Conservation (phyloP, 192 early-diverging fungal genomes). For the Rhizoclosmatium globosum region DNA sequence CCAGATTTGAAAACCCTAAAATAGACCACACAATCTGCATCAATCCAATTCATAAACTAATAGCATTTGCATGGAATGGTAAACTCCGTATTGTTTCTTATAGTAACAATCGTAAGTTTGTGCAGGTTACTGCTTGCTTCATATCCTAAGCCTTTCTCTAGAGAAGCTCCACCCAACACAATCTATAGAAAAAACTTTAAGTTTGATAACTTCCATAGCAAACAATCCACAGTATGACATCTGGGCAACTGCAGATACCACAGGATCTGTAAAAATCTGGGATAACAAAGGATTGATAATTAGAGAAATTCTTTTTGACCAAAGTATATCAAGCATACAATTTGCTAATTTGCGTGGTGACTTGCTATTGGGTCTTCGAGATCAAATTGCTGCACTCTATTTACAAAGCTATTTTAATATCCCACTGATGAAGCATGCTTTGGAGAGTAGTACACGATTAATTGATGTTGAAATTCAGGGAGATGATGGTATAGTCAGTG, state of each 20-base stretch:
- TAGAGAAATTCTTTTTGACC: constrained; percentile 47
- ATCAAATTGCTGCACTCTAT: constrained; percentile 42
- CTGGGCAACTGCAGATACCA: constrained; percentile 42
- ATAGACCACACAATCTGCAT: background rate
- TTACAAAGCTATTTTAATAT: constrained; percentile 45
- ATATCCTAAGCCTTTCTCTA: background rate
- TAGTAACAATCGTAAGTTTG: constrained; percentile 10
- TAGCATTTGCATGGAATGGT: constrained; percentile 37
- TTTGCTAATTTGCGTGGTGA: constrained; percentile 50
- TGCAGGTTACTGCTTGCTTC: background rate
- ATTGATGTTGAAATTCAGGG: background rate
- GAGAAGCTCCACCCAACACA: constrained; percentile 20
- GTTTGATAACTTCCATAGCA: constrained; percentile 21
- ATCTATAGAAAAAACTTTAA: constrained; percentile 3
- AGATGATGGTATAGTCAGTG: background rate
- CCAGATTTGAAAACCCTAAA: background rate
- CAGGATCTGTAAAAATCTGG: constrained; percentile 46
- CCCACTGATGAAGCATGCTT: constrained; percentile 21
- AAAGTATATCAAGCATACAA: constrained; percentile 33
- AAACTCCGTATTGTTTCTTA: constrained; percentile 3
- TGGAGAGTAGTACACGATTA: constrained; percentile 1
- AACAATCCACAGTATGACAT: constrained; percentile 20
- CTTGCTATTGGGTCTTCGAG: constrained; percentile 38
- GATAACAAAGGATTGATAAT: constrained; percentile 17
- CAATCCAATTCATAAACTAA: constrained; percentile 13